Conservation (phyloP, 2,329 filamentous ascomycete species). For the Microdochium trichocladiopsis region DNA sequence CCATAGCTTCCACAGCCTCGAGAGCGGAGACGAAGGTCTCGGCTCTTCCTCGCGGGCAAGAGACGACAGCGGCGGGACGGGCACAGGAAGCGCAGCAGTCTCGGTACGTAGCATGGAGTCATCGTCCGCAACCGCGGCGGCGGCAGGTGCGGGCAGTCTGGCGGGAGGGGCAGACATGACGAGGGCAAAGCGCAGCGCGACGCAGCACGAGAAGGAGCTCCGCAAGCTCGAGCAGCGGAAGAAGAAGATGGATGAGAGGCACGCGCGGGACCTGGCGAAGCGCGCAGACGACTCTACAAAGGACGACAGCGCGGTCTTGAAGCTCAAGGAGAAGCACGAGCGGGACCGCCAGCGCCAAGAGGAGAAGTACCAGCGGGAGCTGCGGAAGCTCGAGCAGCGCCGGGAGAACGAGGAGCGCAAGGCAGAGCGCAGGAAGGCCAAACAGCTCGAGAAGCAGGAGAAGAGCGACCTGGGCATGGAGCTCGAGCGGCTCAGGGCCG, state of each 20-base stretch:
- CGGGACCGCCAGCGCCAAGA: constrained; percentile 58
- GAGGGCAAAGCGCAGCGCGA: not conserved
- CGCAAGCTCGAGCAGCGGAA: constrained; percentile 52
- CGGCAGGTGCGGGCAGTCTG: constrained; percentile 6
- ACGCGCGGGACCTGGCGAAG: constrained; percentile 17
- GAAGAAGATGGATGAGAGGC: constrained; percentile 33
- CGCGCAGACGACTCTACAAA: constrained; percentile 37
- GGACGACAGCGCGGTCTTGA: constrained; percentile 36
- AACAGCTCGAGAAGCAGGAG: constrained; percentile 46
- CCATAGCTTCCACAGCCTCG: constrained; percentile 44
- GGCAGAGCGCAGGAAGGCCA: constrained; percentile 41
- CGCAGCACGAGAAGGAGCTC: constrained; percentile 55
- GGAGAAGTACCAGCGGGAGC: constrained; percentile 57
- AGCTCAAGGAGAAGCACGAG: constrained; percentile 57
- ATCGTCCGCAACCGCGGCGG: constrained; percentile 13
- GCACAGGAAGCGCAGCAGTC: too few species aligned
- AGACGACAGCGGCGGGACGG: constrained; percentile 12
- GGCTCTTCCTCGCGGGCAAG: constrained; percentile 9
- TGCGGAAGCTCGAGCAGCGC: constrained; percentile 58
- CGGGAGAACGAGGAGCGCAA: constrained; percentile 56
- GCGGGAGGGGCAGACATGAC: constrained; percentile 12
- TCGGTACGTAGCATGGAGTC: too few species aligned
- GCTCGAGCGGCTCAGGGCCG: constrained; percentile 42
- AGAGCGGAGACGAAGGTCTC: constrained; percentile 35
- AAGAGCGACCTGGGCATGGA: constrained; percentile 39